phyloP scores from a whole-genome alignment of 345 rosid genomes.

The Populus ilicifolia region DNA sequence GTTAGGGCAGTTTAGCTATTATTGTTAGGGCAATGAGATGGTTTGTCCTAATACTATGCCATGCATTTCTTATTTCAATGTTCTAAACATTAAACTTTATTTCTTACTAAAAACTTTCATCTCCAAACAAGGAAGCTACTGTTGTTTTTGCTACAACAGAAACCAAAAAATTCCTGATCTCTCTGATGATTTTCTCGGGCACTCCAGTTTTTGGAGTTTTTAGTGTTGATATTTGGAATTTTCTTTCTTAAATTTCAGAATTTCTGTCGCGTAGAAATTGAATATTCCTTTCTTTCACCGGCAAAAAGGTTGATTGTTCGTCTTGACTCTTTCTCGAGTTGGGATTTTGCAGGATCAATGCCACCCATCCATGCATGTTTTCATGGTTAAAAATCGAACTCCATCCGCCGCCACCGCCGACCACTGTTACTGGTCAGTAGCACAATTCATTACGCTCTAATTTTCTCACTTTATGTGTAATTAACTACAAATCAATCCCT shows the following conservation, averaged over 20 bases:
- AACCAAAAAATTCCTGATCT: too few species aligned
- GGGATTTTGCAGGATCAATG: neutral
- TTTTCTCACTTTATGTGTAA: neutral
- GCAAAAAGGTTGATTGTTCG: neutral
- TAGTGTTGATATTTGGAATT: too few species aligned
- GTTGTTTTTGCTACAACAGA: too few species aligned
- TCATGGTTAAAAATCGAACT: neutral
- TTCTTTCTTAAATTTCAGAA: neutral
- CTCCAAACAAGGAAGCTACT: too few species aligned
- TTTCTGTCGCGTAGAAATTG: neutral
- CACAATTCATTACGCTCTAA: neutral
- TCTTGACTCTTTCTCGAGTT: neutral
- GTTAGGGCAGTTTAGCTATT: too few species aligned
- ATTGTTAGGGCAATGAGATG: too few species aligned
- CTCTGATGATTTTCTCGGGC: too few species aligned
- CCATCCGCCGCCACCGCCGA: neutral
- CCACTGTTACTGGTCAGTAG: neutral
- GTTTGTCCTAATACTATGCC: too few species aligned
- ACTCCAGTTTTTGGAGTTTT: too few species aligned
- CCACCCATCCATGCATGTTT: neutral
- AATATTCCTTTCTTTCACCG: neutral
- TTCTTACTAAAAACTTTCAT: too few species aligned
- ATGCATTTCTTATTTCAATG: too few species aligned
- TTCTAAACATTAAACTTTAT: too few species aligned
- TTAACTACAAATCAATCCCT: neutral